phyloP scores from a whole-genome alignment of 768 basidiomycete species.

The Hericium rajendrae region DNA sequence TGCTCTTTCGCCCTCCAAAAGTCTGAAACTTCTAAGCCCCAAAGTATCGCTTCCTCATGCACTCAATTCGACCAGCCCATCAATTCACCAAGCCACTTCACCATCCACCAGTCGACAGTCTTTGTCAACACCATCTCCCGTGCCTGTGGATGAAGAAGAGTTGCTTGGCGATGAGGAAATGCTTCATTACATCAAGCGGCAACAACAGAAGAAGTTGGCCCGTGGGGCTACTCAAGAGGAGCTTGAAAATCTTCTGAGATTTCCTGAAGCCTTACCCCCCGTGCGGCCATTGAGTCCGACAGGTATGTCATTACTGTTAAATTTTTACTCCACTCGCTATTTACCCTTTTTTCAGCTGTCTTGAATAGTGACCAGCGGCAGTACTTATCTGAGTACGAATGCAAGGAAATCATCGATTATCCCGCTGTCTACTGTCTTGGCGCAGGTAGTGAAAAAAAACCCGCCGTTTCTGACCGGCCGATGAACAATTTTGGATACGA shows the following conservation, averaged over 20 bases:
- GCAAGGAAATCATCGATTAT: slow-evolving; percentile 85
- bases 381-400: slow-evolving; percentile 78
- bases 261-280: slow-evolving; percentile 84
- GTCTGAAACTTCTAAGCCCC: slow-evolving; percentile 71
- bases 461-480: slow-evolving; percentile 58
- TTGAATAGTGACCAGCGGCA: slow-evolving; percentile 58
- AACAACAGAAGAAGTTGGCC: slow-evolving; percentile 81
- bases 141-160: slow-evolving; percentile 77
- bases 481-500: slow-evolving; percentile 93
- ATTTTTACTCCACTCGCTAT: background rate
- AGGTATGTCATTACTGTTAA: slow-evolving; percentile 36
- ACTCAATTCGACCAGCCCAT: slow-evolving; percentile 45
- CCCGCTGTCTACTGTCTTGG: slow-evolving; percentile 78
- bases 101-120: slow-evolving; percentile 70
- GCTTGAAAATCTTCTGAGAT: slow-evolving; percentile 78
- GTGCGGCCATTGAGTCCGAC: slow-evolving; percentile 53
- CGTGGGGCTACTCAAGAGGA: slow-evolving; percentile 79
- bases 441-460: slow-evolving; percentile 73
- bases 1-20: slow-evolving; percentile 76
- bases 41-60: slow-evolving; percentile 58
- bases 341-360: slow-evolving; percentile 34
- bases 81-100: slow-evolving; percentile 45
- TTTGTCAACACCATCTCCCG: slow-evolving; percentile 75
- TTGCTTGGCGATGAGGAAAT: slow-evolving; percentile 92
- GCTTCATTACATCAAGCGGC: slow-evolving; percentile 85